Base-by-base conservation (phyloP, 495 filamentous ascomycete species). In the Neurospora sp. region DNA sequence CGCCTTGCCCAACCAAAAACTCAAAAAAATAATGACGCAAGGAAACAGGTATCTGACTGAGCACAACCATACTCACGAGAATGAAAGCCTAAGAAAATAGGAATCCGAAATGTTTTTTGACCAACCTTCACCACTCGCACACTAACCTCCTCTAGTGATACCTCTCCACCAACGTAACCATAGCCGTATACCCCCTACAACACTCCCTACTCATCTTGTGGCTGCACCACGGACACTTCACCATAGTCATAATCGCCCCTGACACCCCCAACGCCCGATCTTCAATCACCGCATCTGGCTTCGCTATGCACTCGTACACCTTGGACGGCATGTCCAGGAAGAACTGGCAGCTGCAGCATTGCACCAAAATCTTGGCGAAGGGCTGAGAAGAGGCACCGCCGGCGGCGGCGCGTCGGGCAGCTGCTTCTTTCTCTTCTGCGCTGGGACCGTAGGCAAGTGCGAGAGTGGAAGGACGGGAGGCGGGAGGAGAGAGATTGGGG, bases 271-370 rank as follows among this genome's bases (percentile, higher is more conserved):
- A 75, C 72, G 78, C 70, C 72, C 77, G 76, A 74, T 87, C 86
- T 72, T 85, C 79, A 1, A 86, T 82, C 20, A 88, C 78, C 31
- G 83, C 84, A 71, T 90, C 88, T 10, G 89, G 87, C 74, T 87
- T 88, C 22, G 89, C 88, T 85, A 93, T 91, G 76, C 86, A 90
- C 71, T 91, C 89, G 76, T 94, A 94, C 69, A 92, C 83, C 59
- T 90, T 88, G 10, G 89, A 90, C 10, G 92, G 92, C 79, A 93
- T 87, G 75, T 94, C 92, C 80, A 94, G 91, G 86, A 90, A 94
- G 79, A 90, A 93, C 70, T 90, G 90, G 85, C 92, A 95, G 70
- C 84, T 87, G 79, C 92, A 95, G 78, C 92, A 95, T 71, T 94
- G 90, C 7, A 94, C 91, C 73, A 95, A 89, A 72, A 93, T 83